Evolutionary conservation across 495 filamentous ascomycete species (phyloP).

Genomic region (Podospora anserina): DNA sequence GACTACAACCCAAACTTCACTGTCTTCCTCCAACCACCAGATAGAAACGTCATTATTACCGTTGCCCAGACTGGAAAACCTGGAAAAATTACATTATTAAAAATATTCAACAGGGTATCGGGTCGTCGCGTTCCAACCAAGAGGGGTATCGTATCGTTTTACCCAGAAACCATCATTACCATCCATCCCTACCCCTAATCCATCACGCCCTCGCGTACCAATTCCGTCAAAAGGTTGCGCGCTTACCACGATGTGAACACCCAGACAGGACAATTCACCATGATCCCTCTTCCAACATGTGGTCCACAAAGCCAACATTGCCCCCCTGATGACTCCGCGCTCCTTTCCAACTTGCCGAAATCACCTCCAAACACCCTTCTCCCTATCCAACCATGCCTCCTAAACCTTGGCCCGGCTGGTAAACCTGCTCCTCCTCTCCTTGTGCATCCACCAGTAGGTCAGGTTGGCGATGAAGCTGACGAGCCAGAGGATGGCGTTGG

Average conservation of each 20-base stretch:
- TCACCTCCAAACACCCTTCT: not conserved
- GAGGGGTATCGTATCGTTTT: not conserved
- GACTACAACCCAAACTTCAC: not conserved
- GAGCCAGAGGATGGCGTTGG: conserved; percentile 70
- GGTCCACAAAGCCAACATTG: too few relatives aligned
- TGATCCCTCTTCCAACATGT: too few relatives aligned
- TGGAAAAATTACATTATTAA: not conserved
- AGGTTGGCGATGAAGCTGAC: conserved; percentile 46
- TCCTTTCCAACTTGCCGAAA: not conserved
- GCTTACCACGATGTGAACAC: not conserved
- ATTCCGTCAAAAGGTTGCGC: not conserved
- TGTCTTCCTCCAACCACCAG: not conserved
- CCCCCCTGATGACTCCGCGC: too few relatives aligned
- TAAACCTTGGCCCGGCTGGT: conserved; percentile 50
- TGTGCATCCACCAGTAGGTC: conserved; percentile 45
- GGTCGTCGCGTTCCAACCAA: not conserved
- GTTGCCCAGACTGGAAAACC: not conserved
- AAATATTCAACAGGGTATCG: not conserved
- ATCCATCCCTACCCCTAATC: not conserved
- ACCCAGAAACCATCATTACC: not conserved
- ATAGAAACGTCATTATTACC: not conserved
- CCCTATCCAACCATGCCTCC: conserved; percentile 1
- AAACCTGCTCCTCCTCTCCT: conserved; percentile 41
- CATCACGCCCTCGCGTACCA: not conserved
- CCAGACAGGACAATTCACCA: not conserved